Evolutionary conservation across 345 rosid genomes (phyloP).

Genomic region (Brassica nigra): DNA sequence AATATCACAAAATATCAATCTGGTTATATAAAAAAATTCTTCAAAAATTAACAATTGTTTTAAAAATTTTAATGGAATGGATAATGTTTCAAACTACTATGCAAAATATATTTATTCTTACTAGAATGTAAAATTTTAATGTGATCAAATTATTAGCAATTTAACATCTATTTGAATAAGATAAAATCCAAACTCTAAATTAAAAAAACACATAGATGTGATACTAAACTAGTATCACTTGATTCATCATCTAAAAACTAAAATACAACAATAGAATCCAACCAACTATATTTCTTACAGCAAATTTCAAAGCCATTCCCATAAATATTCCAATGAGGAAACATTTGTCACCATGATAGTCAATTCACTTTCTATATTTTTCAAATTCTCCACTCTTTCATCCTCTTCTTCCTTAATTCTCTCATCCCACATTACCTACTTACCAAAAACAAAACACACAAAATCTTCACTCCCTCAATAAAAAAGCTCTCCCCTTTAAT

Average conservation of each 20-base stretch:
- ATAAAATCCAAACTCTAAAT: not conserved
- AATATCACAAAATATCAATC: not conserved
- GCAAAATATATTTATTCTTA: not conserved
- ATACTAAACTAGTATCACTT: not conserved
- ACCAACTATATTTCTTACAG: not conserved
- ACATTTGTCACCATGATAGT: constrained; percentile 32
- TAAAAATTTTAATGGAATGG: not conserved
- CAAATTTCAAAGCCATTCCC: constrained; percentile 20
- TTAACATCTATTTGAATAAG: not conserved
- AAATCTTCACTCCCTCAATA: constrained; percentile 33
- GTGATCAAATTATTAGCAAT: not conserved
- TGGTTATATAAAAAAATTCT: not conserved
- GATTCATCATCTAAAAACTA: not conserved
- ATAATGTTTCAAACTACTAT: not conserved
- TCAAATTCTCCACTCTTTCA: not conserved
- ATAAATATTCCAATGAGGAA: not conserved
- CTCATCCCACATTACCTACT: constrained; percentile 24
- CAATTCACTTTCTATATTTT: constrained; percentile 2
- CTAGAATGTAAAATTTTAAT: not conserved
- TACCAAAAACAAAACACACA: constrained; percentile 39
- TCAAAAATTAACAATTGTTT: not conserved
- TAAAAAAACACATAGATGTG: no score
- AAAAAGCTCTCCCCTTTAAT: constrained; percentile 33
- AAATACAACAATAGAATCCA: constrained; percentile 7
- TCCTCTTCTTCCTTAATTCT: constrained; percentile 11